A percentile compares a stretch with the other conserved stretches of the same genome.
phyloP scores from a whole-genome alignment of 495 filamentous ascomycete genomes.

The Bacidia gigantensis region DNA sequence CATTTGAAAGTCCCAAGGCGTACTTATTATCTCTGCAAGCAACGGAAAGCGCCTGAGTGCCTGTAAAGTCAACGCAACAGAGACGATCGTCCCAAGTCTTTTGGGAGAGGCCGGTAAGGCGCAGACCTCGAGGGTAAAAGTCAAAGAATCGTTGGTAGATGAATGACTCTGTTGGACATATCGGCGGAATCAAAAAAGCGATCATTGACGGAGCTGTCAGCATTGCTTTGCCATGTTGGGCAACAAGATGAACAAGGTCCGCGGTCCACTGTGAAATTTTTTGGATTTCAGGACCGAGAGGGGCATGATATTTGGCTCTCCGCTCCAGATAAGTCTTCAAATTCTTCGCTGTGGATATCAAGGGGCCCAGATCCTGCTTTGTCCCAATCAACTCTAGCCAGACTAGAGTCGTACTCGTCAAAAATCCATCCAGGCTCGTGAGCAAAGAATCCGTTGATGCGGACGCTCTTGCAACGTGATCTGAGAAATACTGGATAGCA shows the following conservation, averaged over 20 bases:
- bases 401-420: conserved; percentile 22
- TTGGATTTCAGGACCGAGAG: conserved; percentile 15
- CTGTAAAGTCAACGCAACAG: conserved; percentile 14
- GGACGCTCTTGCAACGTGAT: too few relatives aligned
- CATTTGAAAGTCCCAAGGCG: conserved; percentile 7
- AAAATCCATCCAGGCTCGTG: too few relatives aligned
- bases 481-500: too few relatives aligned
- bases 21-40: conserved; percentile 10
- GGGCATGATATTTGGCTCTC: conserved; percentile 10
- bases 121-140: conserved; percentile 9
- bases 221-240: conserved; percentile 19
- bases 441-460: too few relatives aligned
- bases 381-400: conserved; percentile 27
- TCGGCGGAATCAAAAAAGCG: conserved; percentile 17
- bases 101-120: conserved; percentile 12
- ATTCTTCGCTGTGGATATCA: conserved; percentile 21
- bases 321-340: conserved; percentile 19
- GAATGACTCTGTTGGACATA: conserved; percentile 19
- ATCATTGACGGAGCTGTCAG: conserved; percentile 19
- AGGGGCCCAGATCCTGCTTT: conserved; percentile 13
- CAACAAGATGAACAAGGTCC: conserved; percentile 21
- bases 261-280: conserved; percentile 17
- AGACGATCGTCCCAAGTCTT: conserved; percentile 21
- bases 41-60: conserved; percentile 1
- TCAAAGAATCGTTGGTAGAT: conserved; percentile 15